Percentiles rank a stretch among this genome's conserved stretches.
Evolutionary conservation across 352 stramenopile genomes (phyloP).

Genomic region (Globisporangium splendens): DNA sequence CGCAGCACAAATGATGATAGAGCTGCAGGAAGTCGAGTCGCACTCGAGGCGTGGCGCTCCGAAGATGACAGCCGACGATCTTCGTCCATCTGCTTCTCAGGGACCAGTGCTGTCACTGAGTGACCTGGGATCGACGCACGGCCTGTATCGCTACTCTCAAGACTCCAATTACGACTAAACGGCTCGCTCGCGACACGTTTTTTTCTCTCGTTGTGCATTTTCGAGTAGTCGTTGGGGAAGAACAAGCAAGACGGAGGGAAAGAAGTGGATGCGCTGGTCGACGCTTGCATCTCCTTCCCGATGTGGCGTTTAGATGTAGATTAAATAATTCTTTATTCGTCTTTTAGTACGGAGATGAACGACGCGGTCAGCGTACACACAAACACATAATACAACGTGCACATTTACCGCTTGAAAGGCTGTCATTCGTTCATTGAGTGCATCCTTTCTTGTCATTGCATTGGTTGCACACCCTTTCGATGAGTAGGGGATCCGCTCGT

Average conservation of each 20-base stretch:
- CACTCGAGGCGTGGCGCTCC: constrained; percentile 16
- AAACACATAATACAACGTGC: background rate
- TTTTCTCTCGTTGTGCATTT: constrained; percentile 1
- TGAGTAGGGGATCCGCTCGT: constrained; percentile 2
- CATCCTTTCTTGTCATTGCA: background rate
- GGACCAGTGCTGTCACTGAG: constrained; percentile 37
- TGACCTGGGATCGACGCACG: constrained; percentile 27
- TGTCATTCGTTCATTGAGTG: too few species aligned
- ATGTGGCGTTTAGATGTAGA: background rate
- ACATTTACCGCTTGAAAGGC: background rate
- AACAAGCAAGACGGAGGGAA: background rate
- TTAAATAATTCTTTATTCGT: constrained; percentile 5
- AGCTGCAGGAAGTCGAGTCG: constrained; percentile 30
- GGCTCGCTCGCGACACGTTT: background rate
- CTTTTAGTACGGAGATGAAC: constrained; percentile 2
- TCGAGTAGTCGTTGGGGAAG: background rate
- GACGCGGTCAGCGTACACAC: background rate
- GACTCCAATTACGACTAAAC: constrained; percentile 24
- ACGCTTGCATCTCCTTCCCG: background rate
- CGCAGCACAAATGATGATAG: constrained; percentile 23
- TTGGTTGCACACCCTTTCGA: background rate
- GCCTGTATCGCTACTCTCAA: constrained; percentile 16
- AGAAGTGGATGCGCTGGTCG: background rate
- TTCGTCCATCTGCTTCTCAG: constrained; percentile 34
- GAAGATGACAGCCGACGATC: constrained; percentile 47